Evolutionary conservation across 169 alveolate genomes (phyloP), one percentile per base, ranked within the genome.

Genomic region (Amoebophrya sp.): DNA sequence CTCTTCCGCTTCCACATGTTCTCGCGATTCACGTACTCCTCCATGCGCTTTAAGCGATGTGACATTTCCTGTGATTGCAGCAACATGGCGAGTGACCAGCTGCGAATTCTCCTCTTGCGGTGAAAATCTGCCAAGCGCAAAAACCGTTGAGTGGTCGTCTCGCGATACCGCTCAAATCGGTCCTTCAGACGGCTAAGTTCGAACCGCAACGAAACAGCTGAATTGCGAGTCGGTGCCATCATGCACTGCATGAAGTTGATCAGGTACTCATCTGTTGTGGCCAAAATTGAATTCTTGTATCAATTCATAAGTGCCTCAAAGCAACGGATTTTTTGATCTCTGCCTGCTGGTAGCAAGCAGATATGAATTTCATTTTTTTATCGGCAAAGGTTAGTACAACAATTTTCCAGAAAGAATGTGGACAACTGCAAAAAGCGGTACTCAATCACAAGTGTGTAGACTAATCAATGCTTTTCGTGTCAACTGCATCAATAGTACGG

Each of bases 211-310:
- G 36, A 12, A 10, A 65, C 83, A 29, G 83, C 83, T 29, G 83
- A 65, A 18, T 65, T 65, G 39, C n/a, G 18, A 29, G 83, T 65
- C 83, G 83, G 83, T 36, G 83, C 83, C 83, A 65, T 65, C 83
- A 65, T 65, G 83, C 83, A 65, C 83, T 65, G 83, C 83, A 65
- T 6, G 33, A 65, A 65, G 39, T 65, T 36, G 83, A 65, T 65
- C 83, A 65, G 39, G 83, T 65, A 26, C 83, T 65, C 83, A n/a
- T n/a, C n/a, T n/a, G n/a, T n/a, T n/a, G n/a, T n/a, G n/a, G n/a
- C n/a, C n/a, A n/a, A n/a, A n/a, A n/a, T n/a, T n/a, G n/a, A n/a
- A n/a, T n/a, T n/a, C n/a, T n/a, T n/a, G n/a, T n/a, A n/a, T n/a
- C n/a, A n/a, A n/a, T n/a, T n/a, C n/a, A n/a, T n/a, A n/a, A n/a